Evolutionary conservation across 805 yeast genomes (phyloP).

Genomic region (Wickerhamomyces mucosus): DNA sequence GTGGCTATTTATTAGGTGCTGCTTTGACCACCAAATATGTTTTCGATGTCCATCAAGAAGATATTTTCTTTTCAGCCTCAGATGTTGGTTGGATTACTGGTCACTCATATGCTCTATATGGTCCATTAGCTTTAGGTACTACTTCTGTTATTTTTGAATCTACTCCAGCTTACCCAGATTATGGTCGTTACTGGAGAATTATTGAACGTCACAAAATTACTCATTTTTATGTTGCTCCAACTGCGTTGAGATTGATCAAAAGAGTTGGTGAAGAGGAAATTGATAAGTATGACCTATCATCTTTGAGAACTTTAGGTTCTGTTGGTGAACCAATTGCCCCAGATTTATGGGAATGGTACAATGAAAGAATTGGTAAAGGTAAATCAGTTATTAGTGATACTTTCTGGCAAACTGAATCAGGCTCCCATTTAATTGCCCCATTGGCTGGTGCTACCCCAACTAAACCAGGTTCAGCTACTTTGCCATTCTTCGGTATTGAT

Average conservation of each 20-base stretch:
- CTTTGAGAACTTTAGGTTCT: constrained; percentile 89
- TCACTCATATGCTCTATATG: constrained; percentile 91
- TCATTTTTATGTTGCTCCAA: constrained; percentile 97
- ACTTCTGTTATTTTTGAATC: constrained; percentile 93
- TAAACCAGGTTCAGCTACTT: constrained; percentile 95
- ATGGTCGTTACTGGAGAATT: constrained; percentile 94
- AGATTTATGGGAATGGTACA: constrained; percentile 98
- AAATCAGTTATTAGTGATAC: constrained; percentile 91
- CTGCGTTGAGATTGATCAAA: constrained; percentile 85
- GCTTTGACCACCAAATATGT: constrained; percentile 85
- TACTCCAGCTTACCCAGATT: constrained; percentile 95
- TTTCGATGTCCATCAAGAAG: constrained; percentile 85
- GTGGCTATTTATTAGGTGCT: constrained; percentile 91
- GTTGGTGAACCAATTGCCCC: constrained; percentile 99
- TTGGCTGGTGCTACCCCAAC: constrained; percentile 91
- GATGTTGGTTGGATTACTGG: constrained; percentile 99
- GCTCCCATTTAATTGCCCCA: constrained; percentile 91
- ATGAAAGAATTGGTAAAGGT: constrained; percentile 81
- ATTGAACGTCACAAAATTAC: constrained; percentile 86
- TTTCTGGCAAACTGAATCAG: constrained; percentile 98
- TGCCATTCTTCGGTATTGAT: constrained; percentile 93
- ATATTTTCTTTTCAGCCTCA: constrained; percentile 91
- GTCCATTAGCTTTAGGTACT: constrained; percentile 83
- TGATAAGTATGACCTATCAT: constrained; percentile 67
- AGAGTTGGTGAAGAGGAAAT: constrained; percentile 85